phyloP scores from a whole-genome alignment of 176 grass and related monocot genomes.

The Melocanna baccifera region DNA sequence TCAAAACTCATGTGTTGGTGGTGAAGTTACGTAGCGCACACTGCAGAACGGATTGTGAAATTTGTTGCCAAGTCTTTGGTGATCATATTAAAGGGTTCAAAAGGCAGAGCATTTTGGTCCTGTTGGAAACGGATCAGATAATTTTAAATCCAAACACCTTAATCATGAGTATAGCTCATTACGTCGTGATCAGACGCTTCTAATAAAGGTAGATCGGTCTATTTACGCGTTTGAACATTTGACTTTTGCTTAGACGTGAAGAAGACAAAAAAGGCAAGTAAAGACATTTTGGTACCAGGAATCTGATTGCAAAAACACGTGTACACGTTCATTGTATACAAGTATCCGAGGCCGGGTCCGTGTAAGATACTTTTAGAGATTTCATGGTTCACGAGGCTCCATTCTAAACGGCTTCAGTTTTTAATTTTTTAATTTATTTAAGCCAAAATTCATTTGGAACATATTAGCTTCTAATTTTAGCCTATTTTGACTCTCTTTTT shows the following conservation, averaged over 20 bases:
- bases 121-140: neutral
- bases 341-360: neutral
- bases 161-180: neutral
- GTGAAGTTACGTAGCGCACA: neutral
- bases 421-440: too few species aligned
- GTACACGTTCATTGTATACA: neutral
- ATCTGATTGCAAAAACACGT: neutral
- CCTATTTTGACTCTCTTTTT: too few species aligned
- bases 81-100: neutral
- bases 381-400: too few species aligned
- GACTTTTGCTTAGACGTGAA: neutral
- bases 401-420: too few species aligned
- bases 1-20: neutral
- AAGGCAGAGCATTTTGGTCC: neutral
- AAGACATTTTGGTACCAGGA: neutral
- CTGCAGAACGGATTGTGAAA: neutral
- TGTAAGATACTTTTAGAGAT: too few species aligned
- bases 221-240: neutral
- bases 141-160: neutral
- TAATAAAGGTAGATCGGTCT: neutral
- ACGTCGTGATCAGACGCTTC: neutral
- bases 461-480: too few species aligned
- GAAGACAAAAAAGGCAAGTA: neutral
- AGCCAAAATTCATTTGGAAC: too few species aligned
- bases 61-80: neutral